Evolutionary conservation across 2,329 filamentous ascomycete genomes (phyloP), one percentile per base, ranked within the genome.

Genomic region (Scolecobasidium constrictum): DNA sequence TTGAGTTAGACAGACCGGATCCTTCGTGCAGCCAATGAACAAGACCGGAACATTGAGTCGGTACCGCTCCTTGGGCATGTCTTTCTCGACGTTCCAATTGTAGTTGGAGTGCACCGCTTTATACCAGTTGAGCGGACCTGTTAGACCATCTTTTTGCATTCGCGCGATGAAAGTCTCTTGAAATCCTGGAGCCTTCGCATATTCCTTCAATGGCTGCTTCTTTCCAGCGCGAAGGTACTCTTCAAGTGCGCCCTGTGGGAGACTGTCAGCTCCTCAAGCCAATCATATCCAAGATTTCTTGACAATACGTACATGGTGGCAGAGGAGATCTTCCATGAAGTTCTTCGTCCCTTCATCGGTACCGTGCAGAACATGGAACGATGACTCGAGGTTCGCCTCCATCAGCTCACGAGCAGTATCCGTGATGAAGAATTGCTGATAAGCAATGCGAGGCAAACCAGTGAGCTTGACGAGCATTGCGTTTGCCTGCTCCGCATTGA

Each of bases 381-480:
- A 40, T 13, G 58, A 59, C 20, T 67, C 65, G 0, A 64, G 46
- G 42, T 68, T 59, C 20, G 49, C 45, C 5, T 57, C 53, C 21
- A 72, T 51, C n/a, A 71, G 34, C 1, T 50, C 49, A 2, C 58
- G 49, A 2, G 59, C 64, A 28, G 70, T 65, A 0, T 58, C 51
- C 1, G 61, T 54, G 1, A 55, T 56, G 49, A 71, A 66, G 21
- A 72, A 59, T 40, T 67, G 50, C 66, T 67, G 72, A 56, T 73
- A 73, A 21, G 57, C 53, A 34, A 56, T 61, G 2, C 54, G 21
- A 3, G 59, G 54, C 35, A 59, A 57, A 9, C 69, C 69, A 18
- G 63, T 57, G 0, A 38, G 28, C 43, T 60, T 46, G 31, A 59
- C 49, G 1, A 57, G 59, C 7, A 50, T 6, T 5, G 49, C 49